These are phyloP conservation scores for Ganoderma leucocontextum DNA, from an alignment of 1,284 basidiomycete species.

Conservation along the genomic window DNA sequence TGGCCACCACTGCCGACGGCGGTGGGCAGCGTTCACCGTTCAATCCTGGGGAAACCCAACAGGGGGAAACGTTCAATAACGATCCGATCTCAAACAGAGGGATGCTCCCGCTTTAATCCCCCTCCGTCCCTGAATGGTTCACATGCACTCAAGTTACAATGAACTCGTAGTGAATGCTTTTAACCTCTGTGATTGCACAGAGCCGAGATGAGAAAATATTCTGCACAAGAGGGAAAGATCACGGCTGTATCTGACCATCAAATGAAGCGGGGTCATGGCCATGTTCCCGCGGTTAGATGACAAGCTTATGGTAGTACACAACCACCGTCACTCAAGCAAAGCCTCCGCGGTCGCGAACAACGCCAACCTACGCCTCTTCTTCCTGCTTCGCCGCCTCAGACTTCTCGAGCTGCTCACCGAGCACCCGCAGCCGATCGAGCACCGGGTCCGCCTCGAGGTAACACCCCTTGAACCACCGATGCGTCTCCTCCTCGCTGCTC, in stretches of 20 bases:
- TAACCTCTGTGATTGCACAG: background rate
- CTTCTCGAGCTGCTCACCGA: constrained; percentile 15
- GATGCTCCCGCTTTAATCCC: background rate
- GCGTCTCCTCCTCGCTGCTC: constrained; percentile 56
- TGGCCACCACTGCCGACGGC: too few relatives aligned
- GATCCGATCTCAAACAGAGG: background rate
- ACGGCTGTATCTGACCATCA: background rate
- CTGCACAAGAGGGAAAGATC: background rate
- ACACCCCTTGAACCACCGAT: constrained; percentile 87
- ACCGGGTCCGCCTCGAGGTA: constrained; percentile 86
- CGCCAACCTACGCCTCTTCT: background rate
- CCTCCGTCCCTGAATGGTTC: background rate
- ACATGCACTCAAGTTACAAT: background rate
- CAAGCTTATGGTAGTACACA: background rate
- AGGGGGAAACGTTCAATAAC: background rate
- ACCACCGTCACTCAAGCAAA: background rate
- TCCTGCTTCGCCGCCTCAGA: background rate
- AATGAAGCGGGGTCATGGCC: background rate
- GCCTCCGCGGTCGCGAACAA: background rate
- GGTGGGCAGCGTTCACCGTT: background rate
- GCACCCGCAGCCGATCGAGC: constrained; percentile 63
- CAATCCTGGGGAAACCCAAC: background rate
- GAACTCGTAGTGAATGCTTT: background rate
- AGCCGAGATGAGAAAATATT: background rate
- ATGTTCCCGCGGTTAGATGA: background rate